Evolutionary conservation across 768 basidiomycete genomes (phyloP), one percentile per base, ranked within the genome.

Genomic region (Bullera alba): DNA sequence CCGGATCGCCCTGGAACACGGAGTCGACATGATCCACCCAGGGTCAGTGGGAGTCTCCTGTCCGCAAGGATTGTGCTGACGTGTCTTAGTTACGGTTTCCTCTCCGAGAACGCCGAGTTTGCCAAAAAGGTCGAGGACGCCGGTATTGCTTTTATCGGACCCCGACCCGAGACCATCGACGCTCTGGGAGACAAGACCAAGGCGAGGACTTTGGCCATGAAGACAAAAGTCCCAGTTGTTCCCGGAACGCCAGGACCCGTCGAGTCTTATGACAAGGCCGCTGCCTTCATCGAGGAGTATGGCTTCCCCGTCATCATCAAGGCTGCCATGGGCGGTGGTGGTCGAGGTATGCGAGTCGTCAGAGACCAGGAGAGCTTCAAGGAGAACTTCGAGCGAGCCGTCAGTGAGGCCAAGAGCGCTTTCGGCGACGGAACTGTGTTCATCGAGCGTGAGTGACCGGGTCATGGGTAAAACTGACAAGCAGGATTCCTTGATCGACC

Each of bases 291-390:
- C 70, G 82, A 92, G 61, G 87, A 99, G 75, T 83, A 92, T 71
- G 93, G 93, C 14, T 95, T 95, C 77, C 93, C 93, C 66, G 90
- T 99, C 48, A 96, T 99, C 73, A 96, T 99, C 81, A 99, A 97
- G 76, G 95, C 95, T 32, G 93, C 93, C 7, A 92, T 95, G 87
- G 93, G 93, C 51, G 93, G 92, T 51, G 93, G 93, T 62, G 95
- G 95, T 47, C 88, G 93, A 61, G 95, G 95, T 53, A 99, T 97
- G 95, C 87, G 95, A 65, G 93, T 99, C 49, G 95, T 99, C 28
- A 83, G 89, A 56, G 88, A 91, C 66, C 85, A 92, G 72, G 83
- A 84, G 26, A 85, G 89, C 61, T 96, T 97, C 79, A 79, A 89
- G 75, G 77, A 80, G 50, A 77, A 86, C 5, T 97, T 97, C 71